Evolutionary conservation across 805 yeast species (phyloP).

Genomic region (Candida sonorensis): DNA sequence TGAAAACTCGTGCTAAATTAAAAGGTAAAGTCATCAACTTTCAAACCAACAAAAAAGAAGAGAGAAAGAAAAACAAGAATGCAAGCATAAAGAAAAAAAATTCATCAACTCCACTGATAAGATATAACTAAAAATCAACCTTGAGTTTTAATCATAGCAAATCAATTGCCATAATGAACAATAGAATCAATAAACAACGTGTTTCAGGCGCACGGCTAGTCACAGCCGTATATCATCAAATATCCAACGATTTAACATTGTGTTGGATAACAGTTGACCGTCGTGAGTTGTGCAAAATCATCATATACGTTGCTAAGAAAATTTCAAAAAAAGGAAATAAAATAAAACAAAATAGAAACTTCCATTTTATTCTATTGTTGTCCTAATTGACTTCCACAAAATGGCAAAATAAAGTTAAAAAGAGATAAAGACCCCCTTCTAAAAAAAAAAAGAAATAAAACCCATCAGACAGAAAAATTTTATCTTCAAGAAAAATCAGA

Average conservation of each 20-base stretch:
- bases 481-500: conserved; percentile 74
- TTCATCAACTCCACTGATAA: not conserved
- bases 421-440: too few relatives aligned
- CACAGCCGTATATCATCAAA: conserved; percentile 78
- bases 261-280: conserved; percentile 34
- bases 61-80: too few relatives aligned
- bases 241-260: conserved; percentile 24
- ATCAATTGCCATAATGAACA: too few relatives aligned
- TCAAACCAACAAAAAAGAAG: too few relatives aligned
- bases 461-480: conserved; percentile 52
- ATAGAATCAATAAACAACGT: too few relatives aligned
- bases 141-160: not conserved
- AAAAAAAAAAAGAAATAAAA: conserved; percentile 7
- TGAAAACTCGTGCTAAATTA: conserved; percentile 25
- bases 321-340: too few relatives aligned
- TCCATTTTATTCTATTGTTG: not conserved
- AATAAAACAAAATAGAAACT: not conserved
- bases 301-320: conserved; percentile 33
- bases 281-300: conserved; percentile 37
- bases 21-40: conserved; percentile 23
- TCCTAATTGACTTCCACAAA: too few relatives aligned
- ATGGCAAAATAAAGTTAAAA: too few relatives aligned
- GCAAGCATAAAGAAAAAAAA: too few relatives aligned
- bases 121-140: not conserved
- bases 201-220: conserved; percentile 69